These are phyloP conservation scores for Saccharomycopsis selenospora DNA, from an alignment of 805 yeast species.

Conservation along the genomic window DNA sequence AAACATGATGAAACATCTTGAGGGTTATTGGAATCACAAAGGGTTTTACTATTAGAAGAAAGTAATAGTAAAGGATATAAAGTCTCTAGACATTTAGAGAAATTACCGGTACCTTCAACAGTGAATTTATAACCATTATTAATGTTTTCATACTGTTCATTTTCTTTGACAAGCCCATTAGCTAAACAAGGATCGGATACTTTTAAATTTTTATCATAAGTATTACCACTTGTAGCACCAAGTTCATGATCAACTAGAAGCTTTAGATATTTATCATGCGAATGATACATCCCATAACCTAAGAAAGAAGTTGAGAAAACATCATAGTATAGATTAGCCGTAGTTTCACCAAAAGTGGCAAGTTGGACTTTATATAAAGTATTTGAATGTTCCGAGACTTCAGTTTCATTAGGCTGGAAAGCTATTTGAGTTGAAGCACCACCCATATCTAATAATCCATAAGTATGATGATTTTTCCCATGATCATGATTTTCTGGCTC, in stretches of 20 bases:
- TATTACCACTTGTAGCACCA: not conserved
- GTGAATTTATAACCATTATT: slow-evolving; percentile 21
- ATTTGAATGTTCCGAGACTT: slow-evolving; percentile 37
- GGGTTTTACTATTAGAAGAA: slow-evolving; percentile 18
- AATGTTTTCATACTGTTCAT: not conserved
- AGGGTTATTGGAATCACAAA: slow-evolving; percentile 19
- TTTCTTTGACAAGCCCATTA: slow-evolving; percentile 28
- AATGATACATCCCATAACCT: slow-evolving; percentile 56
- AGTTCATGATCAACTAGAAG: slow-evolving; percentile 25
- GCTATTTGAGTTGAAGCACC: slow-evolving; percentile 62
- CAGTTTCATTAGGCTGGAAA: slow-evolving; percentile 48
- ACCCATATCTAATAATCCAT: slow-evolving; percentile 56
- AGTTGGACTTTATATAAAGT: slow-evolving; percentile 41
- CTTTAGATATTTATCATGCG: slow-evolving; percentile 40
- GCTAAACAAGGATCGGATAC: slow-evolving; percentile 53
- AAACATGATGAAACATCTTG: slow-evolving; percentile 40
- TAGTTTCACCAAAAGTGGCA: slow-evolving; percentile 27
- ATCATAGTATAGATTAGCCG: slow-evolving; percentile 29
- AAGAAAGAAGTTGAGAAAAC: slow-evolving; percentile 50
- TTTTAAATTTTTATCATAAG: slow-evolving; percentile 14
- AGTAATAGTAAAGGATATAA: slow-evolving; percentile 39
- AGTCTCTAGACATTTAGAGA: slow-evolving; percentile 38
- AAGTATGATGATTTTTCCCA: slow-evolving; percentile 36
- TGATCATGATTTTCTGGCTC: slow-evolving; percentile 32
- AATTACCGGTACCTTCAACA: slow-evolving; percentile 48